A percentile compares a stretch with the other conserved stretches of the same genome.
Conservation (phyloP, 1,284 basidiomycete genomes). For the Grifola frondosa region DNA sequence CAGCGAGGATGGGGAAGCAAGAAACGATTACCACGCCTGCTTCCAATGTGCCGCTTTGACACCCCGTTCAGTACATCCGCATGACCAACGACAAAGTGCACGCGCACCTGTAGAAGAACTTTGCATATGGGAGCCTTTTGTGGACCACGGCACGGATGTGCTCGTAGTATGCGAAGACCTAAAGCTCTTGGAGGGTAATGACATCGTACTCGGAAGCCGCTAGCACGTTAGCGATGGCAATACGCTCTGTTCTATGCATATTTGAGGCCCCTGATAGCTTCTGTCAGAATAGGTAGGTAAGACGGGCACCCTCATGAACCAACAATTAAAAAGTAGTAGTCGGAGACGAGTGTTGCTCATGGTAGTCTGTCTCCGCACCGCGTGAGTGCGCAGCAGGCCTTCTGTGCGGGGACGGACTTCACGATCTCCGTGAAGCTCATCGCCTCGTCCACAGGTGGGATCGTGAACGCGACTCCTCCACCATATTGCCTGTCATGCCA, state of each 20-base stretch:
- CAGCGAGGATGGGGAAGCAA: constrained; percentile 75
- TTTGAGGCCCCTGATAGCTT: constrained; percentile 75
- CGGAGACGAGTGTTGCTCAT: constrained; percentile 46
- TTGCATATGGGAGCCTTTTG: constrained; percentile 66
- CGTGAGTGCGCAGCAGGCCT: not conserved
- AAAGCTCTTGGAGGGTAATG: constrained; percentile 90
- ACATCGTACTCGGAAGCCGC: constrained; percentile 74
- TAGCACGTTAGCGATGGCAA: constrained; percentile 69
- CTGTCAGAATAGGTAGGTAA: constrained; percentile 1
- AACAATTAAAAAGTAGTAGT: constrained; percentile 78
- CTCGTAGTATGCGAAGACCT: constrained; percentile 88
- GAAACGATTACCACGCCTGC: constrained; percentile 91
- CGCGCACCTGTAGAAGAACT: constrained; percentile 87
- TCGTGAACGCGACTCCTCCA: constrained; percentile 99
- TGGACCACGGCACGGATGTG: constrained; percentile 62
- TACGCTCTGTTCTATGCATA: constrained; percentile 73
- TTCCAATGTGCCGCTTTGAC: constrained; percentile 89
- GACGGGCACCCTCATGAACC: constrained; percentile 44
- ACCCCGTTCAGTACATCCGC: not conserved
- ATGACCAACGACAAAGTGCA: too few relatives aligned
- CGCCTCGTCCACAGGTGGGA: constrained; percentile 98
- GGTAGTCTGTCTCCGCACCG: not conserved
- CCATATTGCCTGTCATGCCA: constrained; percentile 97
- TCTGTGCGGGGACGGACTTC: constrained; percentile 60
- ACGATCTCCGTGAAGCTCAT: constrained; percentile 99